A percentile compares a stretch with the other conserved stretches of the same genome.
These are phyloP conservation scores for Nakaseomyces delphensis DNA, from an alignment of 1,139 yeast genomes.

Conservation along the genomic window DNA sequence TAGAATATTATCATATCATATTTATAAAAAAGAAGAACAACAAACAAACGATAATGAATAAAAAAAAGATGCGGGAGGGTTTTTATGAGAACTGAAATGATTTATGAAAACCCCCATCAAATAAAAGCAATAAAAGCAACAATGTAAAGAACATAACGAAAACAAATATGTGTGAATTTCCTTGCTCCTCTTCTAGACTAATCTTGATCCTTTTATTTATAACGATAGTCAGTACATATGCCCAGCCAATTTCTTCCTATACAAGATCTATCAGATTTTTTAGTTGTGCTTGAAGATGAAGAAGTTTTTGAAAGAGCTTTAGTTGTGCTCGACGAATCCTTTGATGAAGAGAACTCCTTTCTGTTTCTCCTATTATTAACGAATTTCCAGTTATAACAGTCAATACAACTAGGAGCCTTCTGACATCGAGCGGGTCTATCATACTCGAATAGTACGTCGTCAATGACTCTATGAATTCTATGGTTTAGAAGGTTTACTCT, in stretches of 20 bases:
- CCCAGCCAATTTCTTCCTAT: slow-evolving; percentile 34
- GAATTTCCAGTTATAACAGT: slow-evolving; percentile 88
- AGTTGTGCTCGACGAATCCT: slow-evolving; percentile 15
- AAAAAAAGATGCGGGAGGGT: too few species aligned
- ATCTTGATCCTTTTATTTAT: neutral
- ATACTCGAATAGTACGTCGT: slow-evolving; percentile 61
- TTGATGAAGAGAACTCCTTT: slow-evolving; percentile 38
- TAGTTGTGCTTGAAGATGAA: slow-evolving; percentile 15
- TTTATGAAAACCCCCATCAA: too few species aligned
- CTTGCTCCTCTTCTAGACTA: neutral
- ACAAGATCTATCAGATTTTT: slow-evolving; percentile 19
- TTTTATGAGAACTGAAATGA: too few species aligned
- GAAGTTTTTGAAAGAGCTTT: slow-evolving; percentile 15
- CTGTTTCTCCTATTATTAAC: slow-evolving; percentile 2
- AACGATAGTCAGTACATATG: slow-evolving; percentile 27
- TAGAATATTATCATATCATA: too few species aligned
- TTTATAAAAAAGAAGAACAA: too few species aligned
- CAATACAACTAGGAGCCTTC: slow-evolving; percentile 71
- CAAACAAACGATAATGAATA: too few species aligned
- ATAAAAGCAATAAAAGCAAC: neutral
- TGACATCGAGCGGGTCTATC: slow-evolving; percentile 71
- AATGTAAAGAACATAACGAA: neutral
- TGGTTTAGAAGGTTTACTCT: slow-evolving; percentile 80
- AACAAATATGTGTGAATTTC: neutral
- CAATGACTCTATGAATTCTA: slow-evolving; percentile 84